A percentile compares a stretch with the other conserved stretches of the same genome.
These are phyloP conservation scores for Cercospora zeae-maydis DNA, from an alignment of 2,329 filamentous ascomycete genomes.

Conservation along the genomic window DNA sequence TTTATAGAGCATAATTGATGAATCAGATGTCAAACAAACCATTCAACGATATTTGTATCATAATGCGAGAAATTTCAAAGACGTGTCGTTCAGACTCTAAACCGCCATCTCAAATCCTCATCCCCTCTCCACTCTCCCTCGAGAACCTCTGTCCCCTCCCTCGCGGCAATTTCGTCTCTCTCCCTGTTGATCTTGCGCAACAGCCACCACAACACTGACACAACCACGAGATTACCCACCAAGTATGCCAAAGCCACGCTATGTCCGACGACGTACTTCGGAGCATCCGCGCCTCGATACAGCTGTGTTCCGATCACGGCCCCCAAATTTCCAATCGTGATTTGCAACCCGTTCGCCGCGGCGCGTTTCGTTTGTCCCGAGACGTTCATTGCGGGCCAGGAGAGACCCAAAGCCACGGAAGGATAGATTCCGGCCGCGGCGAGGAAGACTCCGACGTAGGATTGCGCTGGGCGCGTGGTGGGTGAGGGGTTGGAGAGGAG, in stretches of 20 bases:
- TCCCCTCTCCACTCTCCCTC: conserved; percentile 59
- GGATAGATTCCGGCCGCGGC: conserved; percentile 61
- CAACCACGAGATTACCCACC: conserved; percentile 55
- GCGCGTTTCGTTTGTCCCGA: conserved; percentile 64
- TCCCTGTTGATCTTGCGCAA: conserved; percentile 57
- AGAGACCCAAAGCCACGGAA: conserved; percentile 59
- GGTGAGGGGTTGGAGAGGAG: conserved; percentile 36
- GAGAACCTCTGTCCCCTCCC: conserved; percentile 47
- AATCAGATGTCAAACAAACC: background rate
- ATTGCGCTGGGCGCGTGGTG: conserved; percentile 42
- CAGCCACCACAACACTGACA: conserved; percentile 51
- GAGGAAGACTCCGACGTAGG: conserved; percentile 43
- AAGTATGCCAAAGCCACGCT: conserved; percentile 64
- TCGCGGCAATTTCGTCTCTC: conserved; percentile 47
- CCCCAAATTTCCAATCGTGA: conserved; percentile 66
- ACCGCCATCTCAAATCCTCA: conserved; percentile 63
- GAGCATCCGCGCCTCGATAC: conserved; percentile 59
- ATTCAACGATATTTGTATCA: background rate
- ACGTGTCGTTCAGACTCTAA: conserved; percentile 35
- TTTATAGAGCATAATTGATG: background rate
- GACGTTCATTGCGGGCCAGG: conserved; percentile 70
- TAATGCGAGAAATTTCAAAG: background rate
- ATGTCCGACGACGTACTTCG: conserved; percentile 64
- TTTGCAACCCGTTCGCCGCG: conserved; percentile 67
- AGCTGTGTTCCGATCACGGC: conserved; percentile 68